Evolutionary conservation across 2,329 filamentous ascomycete species (phyloP), one percentile per base, ranked within the genome.

Genomic region (Neurospora sp.): DNA sequence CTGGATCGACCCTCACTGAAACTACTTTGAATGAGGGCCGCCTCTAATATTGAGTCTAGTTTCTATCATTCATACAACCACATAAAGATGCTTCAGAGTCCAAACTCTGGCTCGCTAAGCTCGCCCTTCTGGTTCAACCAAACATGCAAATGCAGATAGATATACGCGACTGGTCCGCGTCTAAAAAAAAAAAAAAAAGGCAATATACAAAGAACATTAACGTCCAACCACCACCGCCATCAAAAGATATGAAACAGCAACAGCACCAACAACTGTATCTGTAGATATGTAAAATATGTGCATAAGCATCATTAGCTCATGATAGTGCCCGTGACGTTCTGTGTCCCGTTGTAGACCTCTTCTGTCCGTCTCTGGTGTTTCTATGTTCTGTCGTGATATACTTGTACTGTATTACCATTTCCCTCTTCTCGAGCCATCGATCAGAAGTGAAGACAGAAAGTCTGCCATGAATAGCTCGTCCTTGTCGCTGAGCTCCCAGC

Each of bases 401-500:
- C 13, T 36, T 62, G 52, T 33, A 62, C 52, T 36, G 28, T 62
- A 33, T 62, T 62, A 62, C 52, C 52, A 62, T 36, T 62, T 62
- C 15, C 23, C 23, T 36, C 28, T n/a, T 10, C 15, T 36, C 4
- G 28, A 33, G 4, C 52, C 52, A 5, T 67, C 70, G 43, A 69
- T 71, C 6, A 75, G 62, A 1, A 76, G 40, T 11, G 66, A 66
- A 17, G 40, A 62, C 70, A 76, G 75, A 66, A 85, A 79, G 11
- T 80, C 78, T 23, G 85, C 77, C 79, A 87, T 82, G 68, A 85
- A 86, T 38, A 81, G 78, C 58, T 81, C 77, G 23, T 82, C 81
- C 6, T 78, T 78, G 15, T 77, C 69, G 2, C 79, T 76, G 52
- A 85, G 78, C 17, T 82, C 75, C 85, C 86, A 89, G 42, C 84